phyloP scores from a whole-genome alignment of 495 filamentous ascomycete species.

The Hypoxylon trugodes region DNA sequence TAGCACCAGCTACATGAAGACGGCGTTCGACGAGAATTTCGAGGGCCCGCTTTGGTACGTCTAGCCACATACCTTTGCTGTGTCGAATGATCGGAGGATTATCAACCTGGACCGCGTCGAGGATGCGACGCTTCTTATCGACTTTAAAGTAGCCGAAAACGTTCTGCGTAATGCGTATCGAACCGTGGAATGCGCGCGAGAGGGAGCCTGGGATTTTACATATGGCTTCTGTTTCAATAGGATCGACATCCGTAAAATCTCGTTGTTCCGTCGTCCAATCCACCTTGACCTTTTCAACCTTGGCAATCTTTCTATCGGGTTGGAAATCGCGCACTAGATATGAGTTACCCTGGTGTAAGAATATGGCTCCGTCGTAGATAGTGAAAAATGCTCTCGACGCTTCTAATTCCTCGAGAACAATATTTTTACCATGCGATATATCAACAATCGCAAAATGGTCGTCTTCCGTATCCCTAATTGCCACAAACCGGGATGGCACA shows the following conservation, averaged over 20 bases:
- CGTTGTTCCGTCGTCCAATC: slow-evolving; percentile 95
- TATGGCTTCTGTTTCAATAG: slow-evolving; percentile 82
- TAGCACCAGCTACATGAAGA: slow-evolving; percentile 86
- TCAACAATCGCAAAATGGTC: slow-evolving; percentile 94
- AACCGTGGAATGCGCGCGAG: slow-evolving; percentile 78
- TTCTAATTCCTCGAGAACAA: slow-evolving; percentile 94
- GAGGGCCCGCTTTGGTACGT: slow-evolving; percentile 81
- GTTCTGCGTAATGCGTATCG: slow-evolving; percentile 81
- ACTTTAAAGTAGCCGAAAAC: slow-evolving; percentile 98
- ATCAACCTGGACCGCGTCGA: slow-evolving; percentile 92
- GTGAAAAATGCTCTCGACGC: slow-evolving; percentile 94
- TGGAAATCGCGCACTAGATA: slow-evolving; percentile 93
- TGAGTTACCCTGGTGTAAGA: slow-evolving; percentile 91
- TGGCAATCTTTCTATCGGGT: slow-evolving; percentile 76
- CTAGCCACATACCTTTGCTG: slow-evolving; percentile 95
- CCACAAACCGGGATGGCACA: slow-evolving; percentile 79
- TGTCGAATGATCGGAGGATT: slow-evolving; percentile 88
- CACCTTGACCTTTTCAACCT: slow-evolving; percentile 78
- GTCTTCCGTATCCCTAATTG: slow-evolving; percentile 92
- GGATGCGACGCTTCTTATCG: slow-evolving; percentile 79
- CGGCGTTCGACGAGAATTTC: slow-evolving; percentile 75
- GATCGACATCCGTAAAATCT: slow-evolving; percentile 95
- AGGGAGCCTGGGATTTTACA: slow-evolving; percentile 63
- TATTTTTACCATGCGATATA: slow-evolving; percentile 80
- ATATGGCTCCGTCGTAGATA: slow-evolving; percentile 96